Conservation (phyloP, 176 grass and related monocot genomes). For the Paspalum vaginatum region DNA sequence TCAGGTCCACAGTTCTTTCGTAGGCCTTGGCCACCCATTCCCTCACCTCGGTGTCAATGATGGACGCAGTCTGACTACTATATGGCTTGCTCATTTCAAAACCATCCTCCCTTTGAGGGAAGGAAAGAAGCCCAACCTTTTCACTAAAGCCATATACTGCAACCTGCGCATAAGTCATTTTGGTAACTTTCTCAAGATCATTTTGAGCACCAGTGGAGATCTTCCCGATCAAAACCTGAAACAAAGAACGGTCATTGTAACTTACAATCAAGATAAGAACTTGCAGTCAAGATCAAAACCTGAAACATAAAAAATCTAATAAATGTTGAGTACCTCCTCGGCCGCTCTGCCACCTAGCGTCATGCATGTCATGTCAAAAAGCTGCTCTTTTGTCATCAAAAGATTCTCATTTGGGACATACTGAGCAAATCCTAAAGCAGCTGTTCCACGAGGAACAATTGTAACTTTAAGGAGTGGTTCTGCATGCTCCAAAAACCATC, state of each 20-base stretch:
- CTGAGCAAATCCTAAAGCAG: slow-evolving; percentile 89
- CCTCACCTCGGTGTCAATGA: slow-evolving; percentile 85
- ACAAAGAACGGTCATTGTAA: slow-evolving; percentile 25
- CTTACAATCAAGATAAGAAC: slow-evolving; percentile 4
- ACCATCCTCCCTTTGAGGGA: slow-evolving; percentile 71
- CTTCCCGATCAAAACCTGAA: slow-evolving; percentile 78
- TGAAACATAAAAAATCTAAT: background rate
- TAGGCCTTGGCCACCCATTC: slow-evolving; percentile 90
- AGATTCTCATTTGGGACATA: slow-evolving; percentile 91
- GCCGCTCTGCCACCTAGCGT: slow-evolving; percentile 86
- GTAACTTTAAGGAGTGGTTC: slow-evolving; percentile 94
- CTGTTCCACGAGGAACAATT: slow-evolving; percentile 88
- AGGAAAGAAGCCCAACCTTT: slow-evolving; percentile 92
- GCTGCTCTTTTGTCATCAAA: slow-evolving; percentile 94
- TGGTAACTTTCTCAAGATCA: slow-evolving; percentile 92
- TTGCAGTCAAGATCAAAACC: background rate
- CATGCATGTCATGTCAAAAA: slow-evolving; percentile 96
- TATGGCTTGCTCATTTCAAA: slow-evolving; percentile 77
- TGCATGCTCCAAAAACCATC: slow-evolving; percentile 97
- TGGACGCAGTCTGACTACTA: slow-evolving; percentile 63
- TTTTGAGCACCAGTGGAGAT: slow-evolving; percentile 94
- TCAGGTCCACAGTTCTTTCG: slow-evolving; percentile 59
- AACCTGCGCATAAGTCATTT: slow-evolving; percentile 91
- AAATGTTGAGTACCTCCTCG: slow-evolving; percentile 67
- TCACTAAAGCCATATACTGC: slow-evolving; percentile 91